phyloP scores from a whole-genome alignment of 2,329 filamentous ascomycete genomes.

The Epichloe sibirici region DNA sequence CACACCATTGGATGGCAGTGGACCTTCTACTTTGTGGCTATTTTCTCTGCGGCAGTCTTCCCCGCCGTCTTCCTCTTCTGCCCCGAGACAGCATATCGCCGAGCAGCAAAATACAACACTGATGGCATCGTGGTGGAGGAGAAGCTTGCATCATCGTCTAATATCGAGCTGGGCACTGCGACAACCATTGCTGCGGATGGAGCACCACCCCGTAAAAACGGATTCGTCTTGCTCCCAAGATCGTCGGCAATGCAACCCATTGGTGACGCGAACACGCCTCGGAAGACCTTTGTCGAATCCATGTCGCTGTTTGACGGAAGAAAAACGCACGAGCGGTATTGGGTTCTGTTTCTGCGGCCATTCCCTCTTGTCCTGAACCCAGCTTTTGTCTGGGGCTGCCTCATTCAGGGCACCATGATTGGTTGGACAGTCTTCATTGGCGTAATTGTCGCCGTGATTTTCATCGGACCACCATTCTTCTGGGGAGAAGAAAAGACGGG shows the following conservation, averaged over 20 bases:
- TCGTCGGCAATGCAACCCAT: constrained; percentile 22
- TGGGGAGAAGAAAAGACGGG: constrained; percentile 73
- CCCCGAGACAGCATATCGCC: constrained; percentile 70
- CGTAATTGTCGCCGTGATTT: constrained; percentile 69
- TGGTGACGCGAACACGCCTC: constrained; percentile 24
- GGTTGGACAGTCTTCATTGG: constrained; percentile 94
- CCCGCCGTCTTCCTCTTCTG: constrained; percentile 65
- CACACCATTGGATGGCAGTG: constrained; percentile 66
- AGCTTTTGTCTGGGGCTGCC: constrained; percentile 64
- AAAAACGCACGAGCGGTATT: constrained; percentile 66
- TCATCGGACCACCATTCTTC: constrained; percentile 68
- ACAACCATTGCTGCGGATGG: constrained; percentile 1
- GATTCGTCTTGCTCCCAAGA: constrained; percentile 20
- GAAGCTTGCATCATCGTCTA: constrained; percentile 5
- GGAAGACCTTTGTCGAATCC: constrained; percentile 47
- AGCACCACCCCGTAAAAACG: constrained; percentile 4
- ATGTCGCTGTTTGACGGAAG: constrained; percentile 67
- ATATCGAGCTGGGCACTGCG: background rate
- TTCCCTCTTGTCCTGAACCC: constrained; percentile 77
- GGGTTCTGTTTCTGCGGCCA: constrained; percentile 54
- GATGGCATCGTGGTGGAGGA: constrained; percentile 22
- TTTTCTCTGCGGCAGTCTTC: constrained; percentile 62
- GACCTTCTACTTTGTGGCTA: constrained; percentile 81
- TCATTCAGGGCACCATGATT: constrained; percentile 82
- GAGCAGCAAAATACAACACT: constrained; percentile 54